A percentile compares a stretch with the other conserved stretches of the same genome.
These are phyloP conservation scores for Camellia oleifera DNA, from an alignment of 179 eudicot genomes.

Conservation along the genomic window DNA sequence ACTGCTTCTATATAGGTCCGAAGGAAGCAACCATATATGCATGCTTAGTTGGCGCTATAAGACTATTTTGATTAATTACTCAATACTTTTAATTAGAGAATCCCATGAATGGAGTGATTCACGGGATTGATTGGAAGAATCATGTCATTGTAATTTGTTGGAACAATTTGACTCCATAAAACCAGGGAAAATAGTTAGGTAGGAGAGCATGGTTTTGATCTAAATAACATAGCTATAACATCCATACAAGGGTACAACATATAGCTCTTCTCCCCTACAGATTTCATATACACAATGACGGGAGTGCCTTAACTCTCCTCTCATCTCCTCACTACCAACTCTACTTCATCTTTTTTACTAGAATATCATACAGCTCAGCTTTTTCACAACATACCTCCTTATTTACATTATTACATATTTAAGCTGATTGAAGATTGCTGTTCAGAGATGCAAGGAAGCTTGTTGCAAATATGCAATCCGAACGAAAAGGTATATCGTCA, in stretches of 20 bases:
- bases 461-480: neutral
- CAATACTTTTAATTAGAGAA: too few relatives aligned
- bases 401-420: constrained; percentile 7
- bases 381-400: neutral
- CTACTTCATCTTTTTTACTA: neutral
- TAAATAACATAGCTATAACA: neutral
- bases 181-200: too few relatives aligned
- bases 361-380: neutral
- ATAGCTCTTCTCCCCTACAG: neutral
- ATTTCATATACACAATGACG: neutral
- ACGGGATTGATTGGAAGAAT: too few relatives aligned
- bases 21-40: too few relatives aligned
- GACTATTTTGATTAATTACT: too few relatives aligned
- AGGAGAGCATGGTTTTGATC: too few relatives aligned
- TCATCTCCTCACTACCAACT: neutral
- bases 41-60: too few relatives aligned
- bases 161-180: too few relatives aligned
- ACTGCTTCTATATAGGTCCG: too few relatives aligned
- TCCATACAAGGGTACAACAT: neutral
- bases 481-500: neutral
- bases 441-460: neutral
- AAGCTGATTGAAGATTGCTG: neutral
- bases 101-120: too few relatives aligned
- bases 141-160: too few relatives aligned
- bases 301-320: neutral